Conservation (phyloP, 768 basidiomycete species). For the Solioccasus polychromus region DNA sequence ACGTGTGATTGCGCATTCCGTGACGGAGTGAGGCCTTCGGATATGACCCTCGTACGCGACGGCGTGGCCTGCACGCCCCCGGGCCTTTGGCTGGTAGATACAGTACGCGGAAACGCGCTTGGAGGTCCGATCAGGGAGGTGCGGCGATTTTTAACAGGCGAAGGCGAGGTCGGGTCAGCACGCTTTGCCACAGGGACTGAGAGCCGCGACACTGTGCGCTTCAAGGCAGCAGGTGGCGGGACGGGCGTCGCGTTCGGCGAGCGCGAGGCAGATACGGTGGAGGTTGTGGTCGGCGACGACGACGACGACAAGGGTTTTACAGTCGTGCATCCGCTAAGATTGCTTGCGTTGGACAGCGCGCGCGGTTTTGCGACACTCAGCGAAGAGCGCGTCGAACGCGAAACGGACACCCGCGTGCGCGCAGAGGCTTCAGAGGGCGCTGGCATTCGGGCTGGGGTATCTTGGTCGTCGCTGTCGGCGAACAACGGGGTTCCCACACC, state of each 20-base stretch:
- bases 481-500: slow-evolving; percentile 25
- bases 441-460: slow-evolving; percentile 21
- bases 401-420: slow-evolving; percentile 38
- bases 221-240: slow-evolving; percentile 35
- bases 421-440: slow-evolving; percentile 54
- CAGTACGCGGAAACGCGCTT: slow-evolving; percentile 23
- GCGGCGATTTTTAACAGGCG: slow-evolving; percentile 27
- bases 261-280: slow-evolving; percentile 28
- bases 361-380: slow-evolving; percentile 49
- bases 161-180: slow-evolving; percentile 25
- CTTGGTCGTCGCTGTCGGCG: slow-evolving; percentile 14
- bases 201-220: slow-evolving; percentile 37
- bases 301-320: slow-evolving; percentile 36
- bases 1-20: slow-evolving; percentile 24
- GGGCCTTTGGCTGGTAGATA: slow-evolving; percentile 15
- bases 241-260: slow-evolving; percentile 54
- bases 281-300: slow-evolving; percentile 27
- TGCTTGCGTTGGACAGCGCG: slow-evolving; percentile 49
- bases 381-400: slow-evolving; percentile 46
- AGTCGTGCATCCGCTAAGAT: slow-evolving; percentile 49
- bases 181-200: slow-evolving; percentile 37
- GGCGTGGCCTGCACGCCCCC: slow-evolving; percentile 33
- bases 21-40: slow-evolving; percentile 35
- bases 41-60: slow-evolving; percentile 43
- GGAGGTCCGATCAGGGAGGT: slow-evolving; percentile 29